Evolutionary conservation across 2,329 filamentous ascomycete species (phyloP).

Genomic region (Penicillium sp.): DNA sequence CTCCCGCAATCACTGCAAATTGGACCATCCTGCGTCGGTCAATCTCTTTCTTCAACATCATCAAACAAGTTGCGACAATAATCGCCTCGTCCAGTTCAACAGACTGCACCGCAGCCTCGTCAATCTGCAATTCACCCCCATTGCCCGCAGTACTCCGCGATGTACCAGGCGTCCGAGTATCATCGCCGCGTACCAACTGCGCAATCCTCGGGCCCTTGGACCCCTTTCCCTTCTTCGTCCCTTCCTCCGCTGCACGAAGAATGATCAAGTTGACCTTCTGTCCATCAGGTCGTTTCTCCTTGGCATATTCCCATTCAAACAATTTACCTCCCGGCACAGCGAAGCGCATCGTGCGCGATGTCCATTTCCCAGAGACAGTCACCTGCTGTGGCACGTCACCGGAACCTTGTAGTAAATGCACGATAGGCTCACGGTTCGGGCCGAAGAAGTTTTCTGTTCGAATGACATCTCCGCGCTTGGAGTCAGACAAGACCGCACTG

Average conservation of each 20-base stretch:
- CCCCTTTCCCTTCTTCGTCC: slow-evolving; percentile 3
- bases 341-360: slow-evolving; percentile 49
- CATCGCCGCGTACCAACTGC: slow-evolving; percentile 39
- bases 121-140: slow-evolving; percentile 51
- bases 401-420: slow-evolving; percentile 38
- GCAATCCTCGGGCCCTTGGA: slow-evolving; percentile 30
- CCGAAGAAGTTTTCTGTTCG: slow-evolving; percentile 58
- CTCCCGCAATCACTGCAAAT: slow-evolving; percentile 42
- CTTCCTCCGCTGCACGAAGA: slow-evolving; percentile 18
- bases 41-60: slow-evolving; percentile 64
- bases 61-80: slow-evolving; percentile 54
- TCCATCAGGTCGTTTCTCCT: slow-evolving; percentile 38
- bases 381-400: slow-evolving; percentile 21
- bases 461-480: slow-evolving; percentile 38
- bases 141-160: slow-evolving; percentile 40
- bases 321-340: slow-evolving; percentile 46
- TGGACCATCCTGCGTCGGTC: slow-evolving; percentile 56
- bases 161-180: slow-evolving; percentile 42
- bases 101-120: slow-evolving; percentile 38
- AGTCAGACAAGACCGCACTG: slow-evolving; percentile 47
- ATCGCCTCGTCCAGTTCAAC: slow-evolving; percentile 46
- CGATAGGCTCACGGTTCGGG: slow-evolving; percentile 50
- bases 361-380: slow-evolving; percentile 40
- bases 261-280: slow-evolving; percentile 29
- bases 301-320: slow-evolving; percentile 57